Percentiles rank a stretch among this genome's conserved stretches.
These are phyloP conservation scores for Coemansia sp. DNA, from an alignment of 192 early-diverging fungal genomes.

Conservation along the genomic window DNA sequence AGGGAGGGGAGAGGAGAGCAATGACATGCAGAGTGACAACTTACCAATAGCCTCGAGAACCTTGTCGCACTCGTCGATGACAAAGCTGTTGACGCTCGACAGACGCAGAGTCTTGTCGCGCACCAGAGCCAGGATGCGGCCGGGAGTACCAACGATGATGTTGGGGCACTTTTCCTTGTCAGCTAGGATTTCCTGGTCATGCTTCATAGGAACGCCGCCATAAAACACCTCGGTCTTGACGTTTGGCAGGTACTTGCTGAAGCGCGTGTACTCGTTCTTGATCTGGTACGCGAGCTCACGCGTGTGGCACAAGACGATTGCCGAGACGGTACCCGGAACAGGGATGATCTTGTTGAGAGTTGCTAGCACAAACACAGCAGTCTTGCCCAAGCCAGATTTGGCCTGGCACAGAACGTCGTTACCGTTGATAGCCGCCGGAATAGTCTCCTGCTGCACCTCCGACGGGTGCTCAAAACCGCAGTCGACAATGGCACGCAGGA, in stretches of 20 bases:
- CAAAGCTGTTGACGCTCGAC: conserved; percentile 93
- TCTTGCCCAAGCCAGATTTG: conserved; percentile 99
- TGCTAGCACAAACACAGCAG: conserved; percentile 31
- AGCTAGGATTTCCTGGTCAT: conserved; percentile 77
- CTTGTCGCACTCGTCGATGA: conserved; percentile 99
- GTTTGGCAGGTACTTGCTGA: conserved; percentile 94
- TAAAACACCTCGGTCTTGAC: conserved; percentile 94
- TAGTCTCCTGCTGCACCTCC: conserved; percentile 99
- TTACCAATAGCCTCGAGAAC: conserved; percentile 92
- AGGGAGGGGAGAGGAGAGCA: not conserved
- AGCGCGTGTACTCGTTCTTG: conserved; percentile 95
- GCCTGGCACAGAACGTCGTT: conserved; percentile 98
- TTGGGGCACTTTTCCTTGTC: conserved; percentile 92
- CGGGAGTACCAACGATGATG: conserved; percentile 97
- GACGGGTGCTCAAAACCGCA: conserved; percentile 99
- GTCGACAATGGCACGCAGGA: conserved; percentile 93
- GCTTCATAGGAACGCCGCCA: conserved; percentile 81
- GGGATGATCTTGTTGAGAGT: conserved; percentile 10
- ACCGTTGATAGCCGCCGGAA: conserved; percentile 95
- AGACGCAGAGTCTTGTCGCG: conserved; percentile 84
- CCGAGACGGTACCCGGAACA: conserved; percentile 77
- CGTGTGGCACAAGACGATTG: conserved; percentile 96
- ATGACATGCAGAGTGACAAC: conserved; percentile 29
- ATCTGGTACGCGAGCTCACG: conserved; percentile 99
- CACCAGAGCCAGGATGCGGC: conserved; percentile 85